Evolutionary conservation across 208 protist genomes (phyloP).

Genomic region (Endotrypanum monterogeii): DNA sequence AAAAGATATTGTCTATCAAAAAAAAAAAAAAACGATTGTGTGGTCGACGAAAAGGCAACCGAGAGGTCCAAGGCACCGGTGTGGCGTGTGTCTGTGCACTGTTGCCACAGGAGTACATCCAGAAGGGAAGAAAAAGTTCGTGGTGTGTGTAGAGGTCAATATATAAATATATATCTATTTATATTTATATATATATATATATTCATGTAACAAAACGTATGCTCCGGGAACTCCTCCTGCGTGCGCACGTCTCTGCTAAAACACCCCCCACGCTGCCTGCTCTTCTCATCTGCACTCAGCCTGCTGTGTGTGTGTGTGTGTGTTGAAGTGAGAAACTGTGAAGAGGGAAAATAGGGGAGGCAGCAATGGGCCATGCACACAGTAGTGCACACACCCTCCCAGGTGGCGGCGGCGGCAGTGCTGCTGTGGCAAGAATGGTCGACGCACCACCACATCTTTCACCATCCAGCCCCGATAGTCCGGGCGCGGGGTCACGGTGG

Average conservation of each 20-base stretch:
- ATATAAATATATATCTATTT: too few relatives aligned
- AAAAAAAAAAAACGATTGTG: too few relatives aligned
- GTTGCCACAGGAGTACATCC: too few relatives aligned
- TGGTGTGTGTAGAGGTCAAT: too few relatives aligned
- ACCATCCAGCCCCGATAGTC: neutral
- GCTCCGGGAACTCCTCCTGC: neutral
- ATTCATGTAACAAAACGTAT: too few relatives aligned
- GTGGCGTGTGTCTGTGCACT: too few relatives aligned
- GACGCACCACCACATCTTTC: neutral
- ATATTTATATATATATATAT: too few relatives aligned
- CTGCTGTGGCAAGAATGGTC: neutral
- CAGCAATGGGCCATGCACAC: constrained; percentile 12
- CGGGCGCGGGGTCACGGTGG: neutral
- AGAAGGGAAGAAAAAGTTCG: too few relatives aligned
- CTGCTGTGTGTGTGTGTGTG: neutral
- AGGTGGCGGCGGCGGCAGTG: neutral
- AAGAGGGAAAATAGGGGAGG: neutral
- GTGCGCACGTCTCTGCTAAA: neutral
- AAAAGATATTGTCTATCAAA: too few relatives aligned
- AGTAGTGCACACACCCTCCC: neutral
- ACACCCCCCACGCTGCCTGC: neutral
- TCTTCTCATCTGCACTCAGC: neutral
- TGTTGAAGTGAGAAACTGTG: neutral
- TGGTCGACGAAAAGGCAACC: too few relatives aligned
- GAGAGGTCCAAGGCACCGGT: too few relatives aligned